Evolutionary conservation across 176 grass and related monocot species (phyloP), one percentile per base, ranked within the genome.

Genomic region (Tillandsia fasciculata): DNA sequence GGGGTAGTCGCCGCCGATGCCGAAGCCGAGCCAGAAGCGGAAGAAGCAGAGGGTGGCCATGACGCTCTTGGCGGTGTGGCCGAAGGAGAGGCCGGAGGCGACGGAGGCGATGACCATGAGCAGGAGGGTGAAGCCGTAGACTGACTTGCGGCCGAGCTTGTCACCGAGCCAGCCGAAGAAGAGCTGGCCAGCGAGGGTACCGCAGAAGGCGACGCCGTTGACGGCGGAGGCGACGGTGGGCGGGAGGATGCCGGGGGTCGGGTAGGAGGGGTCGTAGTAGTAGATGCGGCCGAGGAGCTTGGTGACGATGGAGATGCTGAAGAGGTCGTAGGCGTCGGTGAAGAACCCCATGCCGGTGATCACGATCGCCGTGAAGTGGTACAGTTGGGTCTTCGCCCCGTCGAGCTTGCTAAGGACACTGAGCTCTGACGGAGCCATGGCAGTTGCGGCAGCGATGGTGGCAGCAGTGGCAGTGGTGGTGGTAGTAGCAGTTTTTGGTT

Each of bases 261-360:
- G 23, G 54, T 33, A 47, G 3, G 9, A 53, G 8, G 73, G 78
- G 14, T 90, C 79, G 7, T 72, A 82, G 72, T 95, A 95, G 78
- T 95, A 95, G 71, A 95, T 67, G 22, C 91, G 91, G 17, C 91
- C 91, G 4, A 95, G 70, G 9, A 95, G 86, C 70, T 75, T 95
- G 12, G 73, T 70, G 51, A 95, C 72, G 1, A 96, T 76, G 0
- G 84, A 14, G 80, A 96, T 87, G 47, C 79, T 77, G 51, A 96
- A 96, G 5, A 96, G 76, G 24, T 96, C 91, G 66, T 96, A 96
- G 0, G 91, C 91, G 27, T 96, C 91, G 3, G 91, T 96, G 64
- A 96, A 96, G 79, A 96, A 96, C 0, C 91, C 91, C 87, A 90
- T 90, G 12, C 91, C 91, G 22, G 91, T 87, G 66, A 96, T 85